Percentiles rank a stretch among this genome's conserved stretches.
phyloP scores from a whole-genome alignment of 2,329 filamentous ascomycete species.

The Neoscytalidium dimidiatum region DNA sequence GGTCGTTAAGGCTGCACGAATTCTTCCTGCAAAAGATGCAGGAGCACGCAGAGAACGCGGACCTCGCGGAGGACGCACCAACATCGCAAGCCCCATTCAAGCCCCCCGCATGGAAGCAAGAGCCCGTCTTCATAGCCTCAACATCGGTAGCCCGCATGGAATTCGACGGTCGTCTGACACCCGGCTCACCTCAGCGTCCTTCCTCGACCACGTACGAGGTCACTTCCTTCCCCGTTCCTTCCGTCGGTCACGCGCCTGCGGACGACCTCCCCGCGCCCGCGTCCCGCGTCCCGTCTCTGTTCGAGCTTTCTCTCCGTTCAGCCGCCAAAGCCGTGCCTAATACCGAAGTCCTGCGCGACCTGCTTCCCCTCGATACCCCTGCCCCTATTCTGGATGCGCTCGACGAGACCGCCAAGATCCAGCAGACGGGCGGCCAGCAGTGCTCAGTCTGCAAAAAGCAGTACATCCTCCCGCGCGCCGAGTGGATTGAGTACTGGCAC shows the following conservation, averaged over 20 bases:
- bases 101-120: conserved; percentile 22
- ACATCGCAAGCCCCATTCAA: neutral
- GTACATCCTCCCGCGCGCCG: conserved; percentile 22
- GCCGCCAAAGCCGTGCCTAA: conserved; percentile 8
- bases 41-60: neutral
- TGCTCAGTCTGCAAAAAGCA: conserved; percentile 19
- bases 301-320: conserved; percentile 35
- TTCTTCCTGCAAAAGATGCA: neutral
- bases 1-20: conserved; percentile 12
- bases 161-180: conserved; percentile 30
- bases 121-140: conserved; percentile 20
- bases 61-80: neutral
- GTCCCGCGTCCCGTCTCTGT: conserved; percentile 33
- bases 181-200: neutral
- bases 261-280: conserved; percentile 2
- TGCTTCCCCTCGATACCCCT: conserved; percentile 9
- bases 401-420: neutral
- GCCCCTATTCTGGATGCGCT: neutral
- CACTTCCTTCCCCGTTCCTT: conserved; percentile 5
- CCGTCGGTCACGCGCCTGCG: conserved; percentile 2
- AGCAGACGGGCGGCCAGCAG: neutral
- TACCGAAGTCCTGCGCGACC: neutral
- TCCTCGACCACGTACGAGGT: neutral
- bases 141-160: conserved; percentile 25
- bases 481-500: conserved; percentile 26